Evolutionary conservation across 108 stramenopile genomes (phyloP).

Genomic region (Discostella stelligeroides): DNA sequence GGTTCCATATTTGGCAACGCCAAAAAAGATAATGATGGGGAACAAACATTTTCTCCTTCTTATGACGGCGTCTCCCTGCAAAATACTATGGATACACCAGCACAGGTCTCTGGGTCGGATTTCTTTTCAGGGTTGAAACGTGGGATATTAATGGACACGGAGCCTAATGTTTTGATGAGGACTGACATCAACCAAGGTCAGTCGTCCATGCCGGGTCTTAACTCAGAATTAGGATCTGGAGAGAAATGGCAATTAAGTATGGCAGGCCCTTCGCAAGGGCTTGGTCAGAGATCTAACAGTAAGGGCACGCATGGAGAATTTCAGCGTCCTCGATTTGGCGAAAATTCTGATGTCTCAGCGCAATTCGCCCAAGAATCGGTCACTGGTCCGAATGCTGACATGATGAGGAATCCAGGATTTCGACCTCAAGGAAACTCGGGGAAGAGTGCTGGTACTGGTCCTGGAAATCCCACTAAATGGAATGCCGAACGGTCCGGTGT

Average conservation of each 20-base stretch:
- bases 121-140: slow-evolving; percentile 14
- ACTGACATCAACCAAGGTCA: neutral
- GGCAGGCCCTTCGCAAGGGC: neutral
- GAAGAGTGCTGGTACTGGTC: neutral
- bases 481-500: neutral
- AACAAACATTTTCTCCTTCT: neutral
- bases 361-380: neutral
- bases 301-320: slow-evolving; percentile 1
- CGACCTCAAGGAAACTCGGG: neutral
- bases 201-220: neutral
- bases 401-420: slow-evolving; percentile 5
- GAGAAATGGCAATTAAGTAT: neutral
- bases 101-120: slow-evolving; percentile 1
- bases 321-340: too few species aligned
- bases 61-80: neutral
- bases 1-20: neutral
- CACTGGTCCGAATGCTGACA: neutral
- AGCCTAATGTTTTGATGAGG: neutral
- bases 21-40: neutral
- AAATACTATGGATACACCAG: too few species aligned
- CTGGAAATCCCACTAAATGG: neutral
- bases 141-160: slow-evolving; percentile 6
- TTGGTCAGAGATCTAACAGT: neutral
- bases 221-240: neutral
- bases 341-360: too few species aligned